Base-by-base conservation (phyloP, 371 early-diverging fungal genomes). In the Apophysomyces sp. region DNA sequence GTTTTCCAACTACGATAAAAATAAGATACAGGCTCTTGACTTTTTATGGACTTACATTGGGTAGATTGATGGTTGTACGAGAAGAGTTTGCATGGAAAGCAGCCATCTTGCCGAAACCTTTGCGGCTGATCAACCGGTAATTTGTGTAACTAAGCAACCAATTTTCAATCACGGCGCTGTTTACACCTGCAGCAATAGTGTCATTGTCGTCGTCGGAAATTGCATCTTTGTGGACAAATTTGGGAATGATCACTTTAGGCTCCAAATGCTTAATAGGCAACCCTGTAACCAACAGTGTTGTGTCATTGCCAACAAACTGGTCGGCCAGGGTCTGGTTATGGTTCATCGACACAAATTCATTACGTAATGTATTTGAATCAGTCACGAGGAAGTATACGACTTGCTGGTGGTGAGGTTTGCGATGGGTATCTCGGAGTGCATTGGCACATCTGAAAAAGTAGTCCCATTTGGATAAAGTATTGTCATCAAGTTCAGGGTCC, bases 21-120 rank as follows among this genome's bases (percentile, higher is more conserved):
- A 26, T 6, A 51, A 28, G n/a, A 32, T 2, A 26, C 27, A 31
- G 32, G 4, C 3, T 37, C 28, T 12, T 24, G 21, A 24, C 16
- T 12, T 18, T 54, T 27, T 37, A 30, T 24, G 31, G 11, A 58
- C 66, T 63, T 66, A 73, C 69, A 40, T 55, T 58, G 12, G 71
- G 75, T 41, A 74, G 57, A n/a, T 60, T 63, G 30, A 71, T 67
- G 21, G 75, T 74, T 0, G 71, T 68, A 15, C 65, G 60, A 3
- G 71, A 44, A 11, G 54, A 40, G 4, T 64, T 54, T 2, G 65
- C 54, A 36, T 74, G 68, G 56, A 68, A 74, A 0, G 82, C 67
- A 21, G 82, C 79, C 63, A 81, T 71, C 52, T 81, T 81, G 16
- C 82, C 82, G 36, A 73, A 81, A 1, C 82, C 82, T 61, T 78